Conservation (phyloP, 23 red algal genomes). For the Cyanidium caldarium region DNA sequence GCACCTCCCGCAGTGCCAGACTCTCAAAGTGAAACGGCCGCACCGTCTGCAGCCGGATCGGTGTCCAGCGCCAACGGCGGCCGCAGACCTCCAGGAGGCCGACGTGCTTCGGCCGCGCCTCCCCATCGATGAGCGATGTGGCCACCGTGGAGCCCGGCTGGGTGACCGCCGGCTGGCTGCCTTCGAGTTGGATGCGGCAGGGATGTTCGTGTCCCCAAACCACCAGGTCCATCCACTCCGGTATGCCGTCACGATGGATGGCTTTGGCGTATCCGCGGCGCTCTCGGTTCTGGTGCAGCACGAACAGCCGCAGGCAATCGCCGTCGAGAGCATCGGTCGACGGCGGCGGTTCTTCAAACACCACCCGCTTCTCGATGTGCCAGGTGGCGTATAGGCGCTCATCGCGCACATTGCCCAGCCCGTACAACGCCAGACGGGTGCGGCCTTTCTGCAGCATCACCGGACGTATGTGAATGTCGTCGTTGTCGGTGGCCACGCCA, state of each 20-base stretch:
- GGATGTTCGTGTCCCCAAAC: constrained; percentile 97
- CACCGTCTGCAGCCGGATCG: constrained; percentile 46
- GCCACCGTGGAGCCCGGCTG: constrained; percentile 93
- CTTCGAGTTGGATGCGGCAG: constrained; percentile 45
- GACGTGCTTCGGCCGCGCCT: constrained; percentile 65
- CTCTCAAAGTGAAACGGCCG: constrained; percentile 70
- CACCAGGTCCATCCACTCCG: constrained; percentile 82
- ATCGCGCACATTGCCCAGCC: constrained; percentile 82
- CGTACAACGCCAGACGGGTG: constrained; percentile 60
- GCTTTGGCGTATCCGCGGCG: constrained; percentile 40
- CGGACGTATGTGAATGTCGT: constrained; percentile 39
- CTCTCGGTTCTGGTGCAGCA: constrained; percentile 77
- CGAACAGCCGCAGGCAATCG: constrained; percentile 68
- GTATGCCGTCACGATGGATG: constrained; percentile 40
- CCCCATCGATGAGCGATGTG: constrained; percentile 45
- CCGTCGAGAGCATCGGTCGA: background rate
- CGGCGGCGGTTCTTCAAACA: background rate
- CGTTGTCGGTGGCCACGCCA: constrained; percentile 30
- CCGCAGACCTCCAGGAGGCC: constrained; percentile 46
- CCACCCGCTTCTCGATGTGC: constrained; percentile 24
- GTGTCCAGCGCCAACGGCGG: constrained; percentile 32
- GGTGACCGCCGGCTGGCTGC: constrained; percentile 43
- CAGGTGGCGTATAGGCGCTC: constrained; percentile 76
- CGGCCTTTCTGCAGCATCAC: constrained; percentile 65
- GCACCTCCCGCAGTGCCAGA: constrained; percentile 14